Percentiles rank a stretch among this genome's conserved stretches.
phyloP scores from a whole-genome alignment of 2,329 filamentous ascomycete species.

The Elsinoe fawcettii region DNA sequence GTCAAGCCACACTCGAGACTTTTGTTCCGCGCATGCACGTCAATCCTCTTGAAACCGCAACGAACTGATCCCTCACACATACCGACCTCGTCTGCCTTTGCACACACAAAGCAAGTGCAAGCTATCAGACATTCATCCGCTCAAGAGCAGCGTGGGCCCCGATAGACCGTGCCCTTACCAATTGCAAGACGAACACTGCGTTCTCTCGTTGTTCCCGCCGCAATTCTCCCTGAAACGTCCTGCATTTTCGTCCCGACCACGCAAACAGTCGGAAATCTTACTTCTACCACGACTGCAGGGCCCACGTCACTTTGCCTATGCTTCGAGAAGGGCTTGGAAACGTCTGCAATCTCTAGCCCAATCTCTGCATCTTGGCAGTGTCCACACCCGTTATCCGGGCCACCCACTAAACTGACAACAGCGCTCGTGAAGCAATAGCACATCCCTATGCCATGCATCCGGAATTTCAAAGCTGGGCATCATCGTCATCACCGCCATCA shows the following conservation, averaged over 20 bases:
- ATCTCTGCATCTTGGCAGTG: constrained; percentile 82
- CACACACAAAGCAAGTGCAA: not conserved
- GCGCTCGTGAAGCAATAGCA: not conserved
- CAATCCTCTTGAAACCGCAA: not conserved
- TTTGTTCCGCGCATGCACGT: not conserved
- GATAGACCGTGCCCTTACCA: not conserved
- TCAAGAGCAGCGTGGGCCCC: not conserved
- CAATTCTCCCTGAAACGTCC: constrained; percentile 10
- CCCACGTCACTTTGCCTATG: not conserved
- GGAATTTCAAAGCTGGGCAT: not conserved
- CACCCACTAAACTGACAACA: not conserved
- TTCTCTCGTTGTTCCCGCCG: not conserved
- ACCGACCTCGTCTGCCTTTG: not conserved
- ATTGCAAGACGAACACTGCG: not conserved
- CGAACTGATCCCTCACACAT: not conserved
- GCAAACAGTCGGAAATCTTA: not conserved
- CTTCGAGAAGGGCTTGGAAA: constrained; percentile 4
- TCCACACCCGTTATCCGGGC: constrained; percentile 48
- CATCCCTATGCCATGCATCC: not conserved
- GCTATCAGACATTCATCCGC: constrained; percentile 2
- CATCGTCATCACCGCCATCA: not conserved
- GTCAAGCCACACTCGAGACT: not conserved
- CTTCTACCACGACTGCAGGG: too few relatives aligned
- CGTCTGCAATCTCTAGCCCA: constrained; percentile 55
- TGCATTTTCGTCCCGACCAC: not conserved